Percentiles rank a stretch among this genome's conserved stretches.
phyloP scores from a whole-genome alignment of 106 monocot genomes.

The Alisma plantagoaquatica region DNA sequence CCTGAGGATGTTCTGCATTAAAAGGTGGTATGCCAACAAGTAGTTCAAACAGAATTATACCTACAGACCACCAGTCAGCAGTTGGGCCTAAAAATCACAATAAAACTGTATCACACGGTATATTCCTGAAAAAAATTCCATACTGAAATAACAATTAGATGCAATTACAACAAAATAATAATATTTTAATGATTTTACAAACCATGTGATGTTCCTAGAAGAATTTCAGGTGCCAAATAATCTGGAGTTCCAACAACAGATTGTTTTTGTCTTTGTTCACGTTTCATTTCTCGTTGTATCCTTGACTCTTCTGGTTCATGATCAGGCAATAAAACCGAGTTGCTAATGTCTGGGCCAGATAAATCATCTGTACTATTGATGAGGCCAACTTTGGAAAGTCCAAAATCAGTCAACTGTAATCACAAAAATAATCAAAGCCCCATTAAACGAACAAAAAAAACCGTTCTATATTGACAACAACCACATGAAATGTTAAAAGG shows the following conservation, averaged over 20 bases:
- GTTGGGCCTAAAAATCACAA: slow-evolving; percentile 59
- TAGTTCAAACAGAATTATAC: slow-evolving; percentile 90
- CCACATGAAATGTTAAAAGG: no score
- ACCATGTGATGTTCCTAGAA: slow-evolving; percentile 94
- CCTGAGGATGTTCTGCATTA: slow-evolving; percentile 99
- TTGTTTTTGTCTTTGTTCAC: slow-evolving; percentile 83
- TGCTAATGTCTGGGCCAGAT: slow-evolving; percentile 91
- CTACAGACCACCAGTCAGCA: slow-evolving; percentile 99
- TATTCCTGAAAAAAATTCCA: no score
- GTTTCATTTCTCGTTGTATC: slow-evolving; percentile 40
- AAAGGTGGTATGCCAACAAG: slow-evolving; percentile 99
- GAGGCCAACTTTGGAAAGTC: slow-evolving; percentile 95
- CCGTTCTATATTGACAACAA: no score
- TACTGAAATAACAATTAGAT: neutral
- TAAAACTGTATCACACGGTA: no score
- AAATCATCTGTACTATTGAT: slow-evolving; percentile 98
- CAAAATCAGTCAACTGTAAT: slow-evolving; percentile 96
- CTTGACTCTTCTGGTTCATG: slow-evolving; percentile 20
- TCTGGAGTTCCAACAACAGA: slow-evolving; percentile 93
- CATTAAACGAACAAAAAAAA: no score
- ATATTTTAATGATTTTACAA: slow-evolving; percentile 8
- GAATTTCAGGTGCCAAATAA: slow-evolving; percentile 98
- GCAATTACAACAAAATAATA: slow-evolving; percentile 1
- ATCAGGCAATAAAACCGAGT: slow-evolving; percentile 33
- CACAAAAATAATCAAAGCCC: neutral